Percentiles rank a stretch among this genome's conserved stretches.
Evolutionary conservation across 352 stramenopile species (phyloP).

Genomic region (Saprolegnia diclina): DNA sequence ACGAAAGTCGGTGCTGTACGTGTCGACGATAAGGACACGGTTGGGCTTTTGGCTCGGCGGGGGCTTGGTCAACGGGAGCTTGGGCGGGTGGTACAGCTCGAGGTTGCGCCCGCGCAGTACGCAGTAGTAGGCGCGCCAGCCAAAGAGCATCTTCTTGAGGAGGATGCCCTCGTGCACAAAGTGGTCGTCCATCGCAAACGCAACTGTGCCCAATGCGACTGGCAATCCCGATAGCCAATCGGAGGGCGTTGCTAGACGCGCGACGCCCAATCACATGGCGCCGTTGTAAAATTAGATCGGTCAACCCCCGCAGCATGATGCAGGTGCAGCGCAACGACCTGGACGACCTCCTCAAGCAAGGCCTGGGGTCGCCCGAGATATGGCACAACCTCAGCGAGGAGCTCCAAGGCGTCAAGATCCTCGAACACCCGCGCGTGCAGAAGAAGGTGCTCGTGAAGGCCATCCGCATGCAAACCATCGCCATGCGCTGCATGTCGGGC

Average conservation of each 20-base stretch:
- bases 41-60: neutral
- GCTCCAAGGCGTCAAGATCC: constrained; percentile 68
- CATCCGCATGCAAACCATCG: constrained; percentile 73
- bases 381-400: constrained; percentile 75
- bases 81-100: constrained; percentile 11
- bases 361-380: constrained; percentile 65
- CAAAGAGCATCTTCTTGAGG: constrained; percentile 18
- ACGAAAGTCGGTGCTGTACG: constrained; percentile 8
- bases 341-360: constrained; percentile 55
- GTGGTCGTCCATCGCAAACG: constrained; percentile 15
- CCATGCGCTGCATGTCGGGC: constrained; percentile 77
- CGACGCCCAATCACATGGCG: too few relatives aligned
- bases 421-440: constrained; percentile 70
- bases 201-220: too few relatives aligned
- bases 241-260: neutral
- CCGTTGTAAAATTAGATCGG: too few relatives aligned
- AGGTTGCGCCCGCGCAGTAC: constrained; percentile 20
- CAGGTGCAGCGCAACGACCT: constrained; percentile 80
- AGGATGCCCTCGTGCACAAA: constrained; percentile 22
- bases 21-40: constrained; percentile 17
- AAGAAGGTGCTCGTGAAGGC: constrained; percentile 82
- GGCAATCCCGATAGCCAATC: neutral
- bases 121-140: constrained; percentile 24
- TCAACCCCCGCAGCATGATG: neutral
- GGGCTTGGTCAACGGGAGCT: neutral